Evolutionary conservation across 1,284 basidiomycete genomes (phyloP).

Genomic region (Laetiporus sulphureus): DNA sequence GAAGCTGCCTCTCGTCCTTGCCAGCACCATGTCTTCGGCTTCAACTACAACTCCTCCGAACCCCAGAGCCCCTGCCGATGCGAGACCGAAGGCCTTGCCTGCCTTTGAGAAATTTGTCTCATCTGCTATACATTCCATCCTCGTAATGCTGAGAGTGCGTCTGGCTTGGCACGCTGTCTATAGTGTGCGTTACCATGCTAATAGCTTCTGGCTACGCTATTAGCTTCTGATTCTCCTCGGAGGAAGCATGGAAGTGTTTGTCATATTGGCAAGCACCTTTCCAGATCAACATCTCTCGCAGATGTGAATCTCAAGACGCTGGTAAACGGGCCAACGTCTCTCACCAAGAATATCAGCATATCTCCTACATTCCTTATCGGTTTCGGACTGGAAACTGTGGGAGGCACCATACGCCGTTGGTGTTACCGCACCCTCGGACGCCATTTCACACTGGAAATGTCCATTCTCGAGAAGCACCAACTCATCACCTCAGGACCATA

Average conservation of each 20-base stretch:
- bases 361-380: constrained; percentile 6
- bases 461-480: constrained; percentile 7
- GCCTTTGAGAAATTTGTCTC: no score
- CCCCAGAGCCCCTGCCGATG: no score
- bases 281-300: constrained; percentile 2
- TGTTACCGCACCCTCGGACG: constrained; percentile 11
- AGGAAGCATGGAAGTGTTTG: constrained; percentile 1
- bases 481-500: constrained; percentile 13
- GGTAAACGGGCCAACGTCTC: neutral
- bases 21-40: no score
- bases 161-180: no score
- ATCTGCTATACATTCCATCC: no score
- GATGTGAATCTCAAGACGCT: neutral
- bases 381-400: constrained; percentile 1
- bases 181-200: no score
- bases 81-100: no score
- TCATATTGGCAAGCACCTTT: constrained; percentile 2
- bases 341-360: neutral
- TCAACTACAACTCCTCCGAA: no score
- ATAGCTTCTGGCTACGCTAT: no score
- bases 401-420: constrained; percentile 4
- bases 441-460: constrained; percentile 13
- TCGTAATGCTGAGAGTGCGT: no score
- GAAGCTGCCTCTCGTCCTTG: no score
- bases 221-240: neutral